Conservation (phyloP, 257 asterid species). For the Solanum verrucosum region DNA sequence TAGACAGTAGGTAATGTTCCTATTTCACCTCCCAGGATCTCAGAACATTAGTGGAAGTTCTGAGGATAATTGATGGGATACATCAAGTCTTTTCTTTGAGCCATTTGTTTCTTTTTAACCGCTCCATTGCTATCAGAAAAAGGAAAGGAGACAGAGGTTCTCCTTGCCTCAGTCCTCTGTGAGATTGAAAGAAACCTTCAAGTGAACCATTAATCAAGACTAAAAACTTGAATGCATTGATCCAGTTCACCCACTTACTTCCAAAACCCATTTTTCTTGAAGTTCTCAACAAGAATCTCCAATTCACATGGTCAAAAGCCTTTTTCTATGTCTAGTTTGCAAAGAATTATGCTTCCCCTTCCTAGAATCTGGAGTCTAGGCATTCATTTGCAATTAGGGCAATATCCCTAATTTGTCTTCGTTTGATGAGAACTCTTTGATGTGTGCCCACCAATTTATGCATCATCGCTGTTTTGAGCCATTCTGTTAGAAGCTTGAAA, state of each 20-base stretch:
- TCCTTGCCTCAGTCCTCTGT: background rate
- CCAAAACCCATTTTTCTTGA: background rate
- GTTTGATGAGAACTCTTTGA: background rate
- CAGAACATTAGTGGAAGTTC: background rate
- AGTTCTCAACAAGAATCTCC: background rate
- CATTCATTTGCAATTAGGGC: background rate
- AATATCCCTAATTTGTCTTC: background rate
- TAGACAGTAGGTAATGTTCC: background rate
- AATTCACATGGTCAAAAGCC: background rate
- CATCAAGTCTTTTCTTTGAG: background rate
- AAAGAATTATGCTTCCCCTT: background rate
- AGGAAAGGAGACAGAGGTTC: background rate
- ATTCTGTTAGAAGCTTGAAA: background rate
- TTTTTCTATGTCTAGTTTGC: background rate
- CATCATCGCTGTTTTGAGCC: background rate
- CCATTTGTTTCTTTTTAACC: background rate
- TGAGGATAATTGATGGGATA: background rate
- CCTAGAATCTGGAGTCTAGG: background rate
- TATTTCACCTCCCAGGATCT: background rate
- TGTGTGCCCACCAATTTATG: background rate
- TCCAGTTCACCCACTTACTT: background rate
- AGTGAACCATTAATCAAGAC: background rate
- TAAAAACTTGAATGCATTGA: background rate
- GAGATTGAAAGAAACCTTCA: background rate
- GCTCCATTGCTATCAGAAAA: background rate